These are phyloP conservation scores for Hirschfeldia incana DNA, from an alignment of 345 rosid species.

Conservation along the genomic window DNA sequence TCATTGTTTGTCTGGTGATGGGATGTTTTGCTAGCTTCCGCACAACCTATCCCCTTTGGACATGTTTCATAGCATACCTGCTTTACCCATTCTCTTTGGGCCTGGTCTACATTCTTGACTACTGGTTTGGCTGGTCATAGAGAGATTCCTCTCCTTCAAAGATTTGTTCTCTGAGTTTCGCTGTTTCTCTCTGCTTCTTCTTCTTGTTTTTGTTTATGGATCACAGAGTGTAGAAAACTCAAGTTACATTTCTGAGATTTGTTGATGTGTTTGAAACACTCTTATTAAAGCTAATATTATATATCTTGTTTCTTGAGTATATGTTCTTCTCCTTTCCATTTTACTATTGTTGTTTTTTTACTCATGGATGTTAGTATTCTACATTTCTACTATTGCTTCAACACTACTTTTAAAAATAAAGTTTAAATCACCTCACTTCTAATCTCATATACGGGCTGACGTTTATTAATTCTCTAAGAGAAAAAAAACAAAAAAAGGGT, in stretches of 20 bases:
- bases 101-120: slow-evolving; percentile 83
- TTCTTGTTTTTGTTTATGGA: slow-evolving; percentile 10
- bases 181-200: background rate
- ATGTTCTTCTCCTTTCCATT: background rate
- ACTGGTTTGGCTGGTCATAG: slow-evolving; percentile 76
- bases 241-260: slow-evolving; percentile 16
- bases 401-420: background rate
- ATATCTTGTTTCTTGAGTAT: background rate
- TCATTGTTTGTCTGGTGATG: slow-evolving; percentile 84
- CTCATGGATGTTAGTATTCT: background rate
- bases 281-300: slow-evolving; percentile 16
- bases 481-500: background rate
- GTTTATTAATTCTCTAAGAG: background rate
- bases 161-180: slow-evolving; percentile 3
- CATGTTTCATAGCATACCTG: slow-evolving; percentile 60
- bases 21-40: slow-evolving; percentile 81
- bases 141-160: background rate
- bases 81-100: slow-evolving; percentile 88
- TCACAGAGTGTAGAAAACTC: slow-evolving; percentile 10
- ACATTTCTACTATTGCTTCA: background rate
- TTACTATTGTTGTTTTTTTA: background rate
- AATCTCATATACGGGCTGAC: background rate
- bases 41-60: slow-evolving; percentile 91
- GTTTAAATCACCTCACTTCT: background rate
- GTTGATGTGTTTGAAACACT: slow-evolving; percentile 10